These are phyloP conservation scores for Penicillium sp. DNA, from an alignment of 2,329 filamentous ascomycete species.

Conservation along the genomic window DNA sequence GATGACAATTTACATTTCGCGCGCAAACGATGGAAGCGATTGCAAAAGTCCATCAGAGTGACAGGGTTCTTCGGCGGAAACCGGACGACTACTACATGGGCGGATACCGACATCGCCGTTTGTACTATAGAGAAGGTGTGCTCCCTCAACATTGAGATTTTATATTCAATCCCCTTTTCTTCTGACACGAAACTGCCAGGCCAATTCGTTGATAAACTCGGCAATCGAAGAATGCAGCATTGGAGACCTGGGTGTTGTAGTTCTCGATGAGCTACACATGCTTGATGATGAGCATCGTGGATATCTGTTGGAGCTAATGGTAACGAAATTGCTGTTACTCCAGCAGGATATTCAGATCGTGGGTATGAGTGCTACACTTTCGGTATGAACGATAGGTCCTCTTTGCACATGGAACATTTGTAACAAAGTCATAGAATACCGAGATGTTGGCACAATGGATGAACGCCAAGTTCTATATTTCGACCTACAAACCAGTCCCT, in stretches of 20 bases:
- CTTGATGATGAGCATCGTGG: conserved; percentile 75
- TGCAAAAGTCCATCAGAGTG: conserved; percentile 65
- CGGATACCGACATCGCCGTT: conserved; percentile 75
- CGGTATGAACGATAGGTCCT: conserved; percentile 52
- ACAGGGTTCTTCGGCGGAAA: conserved; percentile 77
- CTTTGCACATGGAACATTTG: not conserved
- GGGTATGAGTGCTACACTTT: conserved; percentile 79
- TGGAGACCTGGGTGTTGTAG: conserved; percentile 66
- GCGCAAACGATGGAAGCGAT: conserved; percentile 58
- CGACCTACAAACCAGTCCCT: conserved; percentile 73
- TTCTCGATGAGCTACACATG: conserved; percentile 83
- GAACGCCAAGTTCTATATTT: conserved; percentile 71
- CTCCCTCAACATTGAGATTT: not conserved
- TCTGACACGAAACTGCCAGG: conserved; percentile 51
- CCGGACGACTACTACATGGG: conserved; percentile 68
- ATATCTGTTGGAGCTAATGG: conserved; percentile 74
- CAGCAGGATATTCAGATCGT: conserved; percentile 71
- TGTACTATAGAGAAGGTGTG: conserved; percentile 77
- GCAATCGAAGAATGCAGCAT: conserved; percentile 73
- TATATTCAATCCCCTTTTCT: not conserved
- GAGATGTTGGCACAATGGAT: conserved; percentile 72
- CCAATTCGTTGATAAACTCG: conserved; percentile 73
- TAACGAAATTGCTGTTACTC: conserved; percentile 72
- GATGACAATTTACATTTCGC: conserved; percentile 41
- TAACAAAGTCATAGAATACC: conserved; percentile 62